These are phyloP conservation scores for Eremothecium sinecaudum DNA, from an alignment of 1,139 yeast species.

Conservation along the genomic window DNA sequence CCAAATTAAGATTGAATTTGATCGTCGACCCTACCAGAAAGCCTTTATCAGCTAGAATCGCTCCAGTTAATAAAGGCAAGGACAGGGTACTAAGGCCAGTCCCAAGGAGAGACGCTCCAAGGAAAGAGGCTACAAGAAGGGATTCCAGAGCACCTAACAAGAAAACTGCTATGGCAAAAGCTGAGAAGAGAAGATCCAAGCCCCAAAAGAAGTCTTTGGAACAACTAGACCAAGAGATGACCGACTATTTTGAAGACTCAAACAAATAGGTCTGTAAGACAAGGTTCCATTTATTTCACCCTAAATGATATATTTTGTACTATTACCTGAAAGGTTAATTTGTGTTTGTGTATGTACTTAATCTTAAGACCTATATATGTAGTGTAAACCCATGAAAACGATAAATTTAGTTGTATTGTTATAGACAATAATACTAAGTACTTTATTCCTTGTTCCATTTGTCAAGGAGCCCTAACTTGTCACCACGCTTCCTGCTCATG, in stretches of 20 bases:
- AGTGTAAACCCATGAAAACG: no score
- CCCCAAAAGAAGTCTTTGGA: conserved; percentile 71
- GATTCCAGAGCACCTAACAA: conserved; percentile 26
- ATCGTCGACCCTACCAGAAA: conserved; percentile 76
- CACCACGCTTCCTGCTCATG: conserved; percentile 34
- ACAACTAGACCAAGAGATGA: conserved; percentile 89
- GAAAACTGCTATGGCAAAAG: conserved; percentile 32
- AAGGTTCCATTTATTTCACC: background rate
- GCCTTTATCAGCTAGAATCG: conserved; percentile 39
- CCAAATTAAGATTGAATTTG: conserved; percentile 72
- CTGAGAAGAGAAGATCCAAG: conserved; percentile 31
- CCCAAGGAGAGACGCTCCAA: conserved; percentile 13
- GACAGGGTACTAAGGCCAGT: conserved; percentile 19
- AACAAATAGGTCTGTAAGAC: conserved; percentile 5
- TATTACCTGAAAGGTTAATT: background rate
- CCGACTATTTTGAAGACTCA: conserved; percentile 55
- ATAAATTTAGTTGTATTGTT: no score
- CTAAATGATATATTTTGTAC: background rate
- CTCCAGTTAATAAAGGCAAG: conserved; percentile 25
- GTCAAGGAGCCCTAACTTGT: conserved; percentile 31
- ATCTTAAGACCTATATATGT: no score
- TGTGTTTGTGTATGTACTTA: no score
- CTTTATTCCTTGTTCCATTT: conserved; percentile 13
- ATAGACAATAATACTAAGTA: no score
- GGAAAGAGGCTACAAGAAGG: conserved; percentile 19